Conservation (phyloP, 78 protist genomes). For the Planoprotostelium fungivorum region DNA sequence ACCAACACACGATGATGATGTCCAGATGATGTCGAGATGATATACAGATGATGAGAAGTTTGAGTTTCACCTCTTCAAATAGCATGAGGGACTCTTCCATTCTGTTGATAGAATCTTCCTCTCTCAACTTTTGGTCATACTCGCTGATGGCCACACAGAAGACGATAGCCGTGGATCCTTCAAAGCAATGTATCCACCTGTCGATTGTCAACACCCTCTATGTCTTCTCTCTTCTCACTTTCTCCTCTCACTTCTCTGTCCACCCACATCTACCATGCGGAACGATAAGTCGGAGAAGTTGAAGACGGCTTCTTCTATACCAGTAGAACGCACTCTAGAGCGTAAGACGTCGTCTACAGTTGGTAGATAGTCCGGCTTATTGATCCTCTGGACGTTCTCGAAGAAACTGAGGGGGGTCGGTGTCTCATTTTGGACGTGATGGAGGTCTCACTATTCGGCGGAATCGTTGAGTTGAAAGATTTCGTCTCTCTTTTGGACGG, state of each 20-base stretch:
- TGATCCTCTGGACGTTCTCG: constrained; percentile 39
- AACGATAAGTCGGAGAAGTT: constrained; percentile 44
- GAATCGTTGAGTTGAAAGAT: constrained; percentile 53
- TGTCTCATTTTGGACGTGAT: too few relatives aligned
- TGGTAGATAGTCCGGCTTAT: constrained; percentile 51
- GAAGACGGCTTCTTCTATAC: constrained; percentile 58
- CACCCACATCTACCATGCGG: constrained; percentile 76
- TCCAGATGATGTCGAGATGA: neutral
- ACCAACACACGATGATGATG: neutral
- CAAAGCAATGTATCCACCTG: constrained; percentile 59
- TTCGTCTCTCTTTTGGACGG: constrained; percentile 28
- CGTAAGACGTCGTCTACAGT: constrained; percentile 61
- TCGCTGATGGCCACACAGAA: constrained; percentile 71
- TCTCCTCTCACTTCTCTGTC: constrained; percentile 72
- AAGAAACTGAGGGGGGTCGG: constrained; percentile 40
- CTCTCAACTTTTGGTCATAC: constrained; percentile 70
- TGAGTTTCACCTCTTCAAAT: constrained; percentile 68
- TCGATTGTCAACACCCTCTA: neutral
- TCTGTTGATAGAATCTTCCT: constrained; percentile 66
- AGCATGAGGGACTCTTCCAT: constrained; percentile 68
- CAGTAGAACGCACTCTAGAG: constrained; percentile 58
- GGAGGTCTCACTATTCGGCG: constrained; percentile 66
- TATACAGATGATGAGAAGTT: constrained; percentile 11
- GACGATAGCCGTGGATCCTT: constrained; percentile 70
- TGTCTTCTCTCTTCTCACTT: constrained; percentile 2